Evolutionary conservation across 139 green algal genomes (phyloP).

Genomic region (Chlorokybus atmophyticus): DNA sequence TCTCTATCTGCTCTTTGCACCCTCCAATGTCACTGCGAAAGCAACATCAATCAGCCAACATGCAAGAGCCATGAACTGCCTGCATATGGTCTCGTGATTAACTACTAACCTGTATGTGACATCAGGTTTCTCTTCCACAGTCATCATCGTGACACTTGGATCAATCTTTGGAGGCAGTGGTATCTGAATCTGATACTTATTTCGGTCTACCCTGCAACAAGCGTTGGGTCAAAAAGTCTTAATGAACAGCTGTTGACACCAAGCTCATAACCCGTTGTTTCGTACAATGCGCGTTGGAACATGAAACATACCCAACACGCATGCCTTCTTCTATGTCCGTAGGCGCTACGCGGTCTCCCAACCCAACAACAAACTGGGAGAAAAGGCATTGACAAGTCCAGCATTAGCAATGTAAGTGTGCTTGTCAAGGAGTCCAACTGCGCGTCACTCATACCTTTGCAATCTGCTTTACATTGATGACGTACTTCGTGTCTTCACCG

Average conservation of each 20-base stretch:
- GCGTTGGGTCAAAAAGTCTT: no score
- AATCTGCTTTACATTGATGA: slow-evolving; percentile 99
- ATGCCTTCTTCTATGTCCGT: slow-evolving; percentile 99
- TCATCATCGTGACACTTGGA: slow-evolving; percentile 99
- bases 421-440: no score
- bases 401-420: not conserved
- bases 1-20: slow-evolving; percentile 95
- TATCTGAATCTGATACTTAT: slow-evolving; percentile 97
- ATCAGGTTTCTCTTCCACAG: slow-evolving; percentile 97
- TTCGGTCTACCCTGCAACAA: slow-evolving; percentile 73
- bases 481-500: slow-evolving; percentile 96
- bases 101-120: slow-evolving; percentile 87
- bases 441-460: slow-evolving; percentile 76
- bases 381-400: not conserved
- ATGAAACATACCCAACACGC: slow-evolving; percentile 81
- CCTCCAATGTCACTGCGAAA: slow-evolving; percentile 96
- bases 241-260: no score
- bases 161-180: slow-evolving; percentile 98
- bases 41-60: no score
- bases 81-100: no score
- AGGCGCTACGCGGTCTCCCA: slow-evolving; percentile 90
- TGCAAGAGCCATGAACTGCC: no score
- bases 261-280: no score
- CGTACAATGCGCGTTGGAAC: no score
- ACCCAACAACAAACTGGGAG: slow-evolving; percentile 85